phyloP scores from a whole-genome alignment of 2,329 filamentous ascomycete genomes.

The Cercospora sojina region DNA sequence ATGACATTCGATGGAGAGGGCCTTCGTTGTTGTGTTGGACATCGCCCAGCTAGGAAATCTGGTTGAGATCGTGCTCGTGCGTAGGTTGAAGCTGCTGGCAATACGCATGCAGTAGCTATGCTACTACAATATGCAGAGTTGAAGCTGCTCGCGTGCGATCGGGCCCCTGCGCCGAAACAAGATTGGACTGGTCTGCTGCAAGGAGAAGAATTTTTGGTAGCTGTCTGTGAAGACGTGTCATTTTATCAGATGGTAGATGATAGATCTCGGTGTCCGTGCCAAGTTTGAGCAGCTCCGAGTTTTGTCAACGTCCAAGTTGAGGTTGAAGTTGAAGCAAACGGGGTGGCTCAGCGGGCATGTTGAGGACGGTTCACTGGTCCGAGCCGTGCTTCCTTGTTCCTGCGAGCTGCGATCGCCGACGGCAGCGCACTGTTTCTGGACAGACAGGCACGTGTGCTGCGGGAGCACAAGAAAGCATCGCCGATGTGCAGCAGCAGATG shows the following conservation, averaged over 20 bases:
- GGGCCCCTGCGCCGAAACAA: not conserved
- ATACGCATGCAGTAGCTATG: not conserved
- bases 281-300: not conserved
- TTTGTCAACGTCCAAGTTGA: not conserved
- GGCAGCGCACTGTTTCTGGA: conserved; percentile 2
- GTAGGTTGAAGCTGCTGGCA: not conserved
- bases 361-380: conserved; percentile 4
- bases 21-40: not conserved
- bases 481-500: conserved; percentile 14
- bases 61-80: not conserved
- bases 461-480: conserved; percentile 8
- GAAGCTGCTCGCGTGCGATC: not conserved
- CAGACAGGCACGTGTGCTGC: conserved; percentile 17
- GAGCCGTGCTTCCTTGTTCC: conserved; percentile 4
- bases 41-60: not conserved
- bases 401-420: conserved; percentile 12
- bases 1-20: not conserved
- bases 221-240: not conserved
- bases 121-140: not conserved
- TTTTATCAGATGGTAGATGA: not conserved
- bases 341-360: not conserved
- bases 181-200: not conserved
- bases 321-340: not conserved
- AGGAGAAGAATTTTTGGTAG: not conserved
- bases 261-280: not conserved